Evolutionary conservation across 768 basidiomycete genomes (phyloP).

Genomic region (Hemileccinum rubropunctum): DNA sequence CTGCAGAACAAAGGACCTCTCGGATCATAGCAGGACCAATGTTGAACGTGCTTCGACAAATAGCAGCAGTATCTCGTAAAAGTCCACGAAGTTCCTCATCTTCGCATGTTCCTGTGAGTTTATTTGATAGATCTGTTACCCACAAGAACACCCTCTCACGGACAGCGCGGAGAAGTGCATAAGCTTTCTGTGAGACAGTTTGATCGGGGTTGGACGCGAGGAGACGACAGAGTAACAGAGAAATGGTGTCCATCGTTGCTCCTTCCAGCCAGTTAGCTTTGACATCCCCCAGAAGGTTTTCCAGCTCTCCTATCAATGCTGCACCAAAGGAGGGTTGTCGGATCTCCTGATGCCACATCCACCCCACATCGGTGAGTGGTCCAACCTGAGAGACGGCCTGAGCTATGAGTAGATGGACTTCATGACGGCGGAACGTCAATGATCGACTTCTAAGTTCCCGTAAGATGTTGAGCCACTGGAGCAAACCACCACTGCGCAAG

Average conservation of each 20-base stretch:
- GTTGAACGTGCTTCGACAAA: slow-evolving; percentile 37
- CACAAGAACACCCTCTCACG: slow-evolving; percentile 34
- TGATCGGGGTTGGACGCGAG: slow-evolving; percentile 23
- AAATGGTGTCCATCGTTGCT: slow-evolving; percentile 31
- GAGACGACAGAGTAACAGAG: slow-evolving; percentile 36
- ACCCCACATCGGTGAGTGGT: slow-evolving; percentile 8
- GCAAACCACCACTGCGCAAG: slow-evolving; percentile 40
- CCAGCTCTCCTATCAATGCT: slow-evolving; percentile 35
- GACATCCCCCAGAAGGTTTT: slow-evolving; percentile 32
- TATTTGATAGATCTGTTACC: slow-evolving; percentile 32
- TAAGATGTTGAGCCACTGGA: slow-evolving; percentile 52
- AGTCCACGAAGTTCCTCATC: slow-evolving; percentile 16
- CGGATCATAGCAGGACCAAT: slow-evolving; percentile 9
- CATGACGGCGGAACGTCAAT: slow-evolving; percentile 38
- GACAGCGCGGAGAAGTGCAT: slow-evolving; percentile 29
- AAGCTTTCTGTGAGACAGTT: slow-evolving; percentile 13
- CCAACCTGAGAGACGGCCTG: slow-evolving; percentile 48
- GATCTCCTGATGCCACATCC: slow-evolving; percentile 44
- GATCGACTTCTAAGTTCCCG: slow-evolving; percentile 39
- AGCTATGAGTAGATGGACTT: slow-evolving; percentile 41
- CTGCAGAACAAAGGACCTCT: slow-evolving; percentile 14
- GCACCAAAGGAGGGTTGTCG: slow-evolving; percentile 30
- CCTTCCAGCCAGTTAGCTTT: slow-evolving; percentile 41
- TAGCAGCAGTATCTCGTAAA: slow-evolving; percentile 35
- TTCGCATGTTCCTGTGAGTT: slow-evolving; percentile 12